Percentiles rank a stretch among this genome's conserved stretches.
These are phyloP conservation scores for Ogataea polymorpha DNA, from an alignment of 805 yeast genomes.

Conservation along the genomic window DNA sequence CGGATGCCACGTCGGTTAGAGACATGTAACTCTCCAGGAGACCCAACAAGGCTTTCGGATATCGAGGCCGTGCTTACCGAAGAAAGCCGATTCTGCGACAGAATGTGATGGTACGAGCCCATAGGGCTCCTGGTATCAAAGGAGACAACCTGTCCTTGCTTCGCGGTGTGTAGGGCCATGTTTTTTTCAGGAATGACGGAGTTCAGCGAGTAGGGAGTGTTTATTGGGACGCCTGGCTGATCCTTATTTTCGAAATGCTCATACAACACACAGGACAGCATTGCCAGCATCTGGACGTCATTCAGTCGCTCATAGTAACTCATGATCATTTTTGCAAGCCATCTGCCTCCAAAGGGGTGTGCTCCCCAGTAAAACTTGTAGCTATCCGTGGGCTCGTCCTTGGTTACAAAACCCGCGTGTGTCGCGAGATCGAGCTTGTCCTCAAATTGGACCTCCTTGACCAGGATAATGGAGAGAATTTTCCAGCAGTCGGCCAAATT, in stretches of 20 bases:
- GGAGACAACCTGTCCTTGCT: slow-evolving; percentile 5
- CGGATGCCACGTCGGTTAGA: slow-evolving; percentile 30
- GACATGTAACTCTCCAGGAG: slow-evolving; percentile 28
- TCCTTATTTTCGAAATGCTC: slow-evolving; percentile 36
- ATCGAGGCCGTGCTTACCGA: slow-evolving; percentile 29
- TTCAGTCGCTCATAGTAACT: slow-evolving; percentile 58
- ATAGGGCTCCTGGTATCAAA: slow-evolving; percentile 13
- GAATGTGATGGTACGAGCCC: slow-evolving; percentile 7
- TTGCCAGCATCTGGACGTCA: slow-evolving; percentile 86
- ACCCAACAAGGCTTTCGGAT: slow-evolving; percentile 24
- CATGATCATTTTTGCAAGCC: slow-evolving; percentile 64
- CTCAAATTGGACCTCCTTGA: slow-evolving; percentile 38
- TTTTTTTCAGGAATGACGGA: neutral
- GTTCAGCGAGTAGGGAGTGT: slow-evolving; percentile 39
- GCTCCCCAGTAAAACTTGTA: slow-evolving; percentile 65
- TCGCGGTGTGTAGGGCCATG: neutral
- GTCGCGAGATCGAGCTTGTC: slow-evolving; percentile 18
- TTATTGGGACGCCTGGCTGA: slow-evolving; percentile 39
- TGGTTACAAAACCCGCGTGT: slow-evolving; percentile 11
- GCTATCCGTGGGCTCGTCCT: slow-evolving; percentile 6
- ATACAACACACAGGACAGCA: slow-evolving; percentile 71
- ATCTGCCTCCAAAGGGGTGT: slow-evolving; percentile 70
- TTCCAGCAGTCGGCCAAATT: slow-evolving; percentile 78
- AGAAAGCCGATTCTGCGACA: slow-evolving; percentile 15
- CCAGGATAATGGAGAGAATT: slow-evolving; percentile 45